These are phyloP conservation scores for Chondrostereum purpureum DNA, from an alignment of 1,284 basidiomycete species.

Conservation along the genomic window DNA sequence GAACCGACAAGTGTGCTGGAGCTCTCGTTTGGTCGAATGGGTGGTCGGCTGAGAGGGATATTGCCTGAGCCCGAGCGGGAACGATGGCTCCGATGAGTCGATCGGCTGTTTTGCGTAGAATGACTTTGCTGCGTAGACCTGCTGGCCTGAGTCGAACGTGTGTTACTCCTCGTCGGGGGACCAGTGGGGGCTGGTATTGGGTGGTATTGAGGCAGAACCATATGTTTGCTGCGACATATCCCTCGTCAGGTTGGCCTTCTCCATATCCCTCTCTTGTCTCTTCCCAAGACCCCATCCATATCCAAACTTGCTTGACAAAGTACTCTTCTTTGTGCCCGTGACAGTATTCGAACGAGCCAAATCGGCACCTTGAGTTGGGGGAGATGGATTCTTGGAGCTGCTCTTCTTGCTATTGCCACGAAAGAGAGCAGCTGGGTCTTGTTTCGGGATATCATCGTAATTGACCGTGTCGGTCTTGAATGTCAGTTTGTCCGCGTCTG, in stretches of 20 bases:
- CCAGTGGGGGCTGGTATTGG: constrained; percentile 31
- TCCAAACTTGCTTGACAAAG: constrained; percentile 40
- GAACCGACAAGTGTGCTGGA: constrained; percentile 68
- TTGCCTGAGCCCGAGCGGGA: constrained; percentile 12
- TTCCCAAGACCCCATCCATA: constrained; percentile 67
- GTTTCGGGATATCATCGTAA: constrained; percentile 36
- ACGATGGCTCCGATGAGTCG: constrained; percentile 17
- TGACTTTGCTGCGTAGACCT: constrained; percentile 17
- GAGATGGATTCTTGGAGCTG: constrained; percentile 25
- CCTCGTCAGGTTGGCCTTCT: no score
- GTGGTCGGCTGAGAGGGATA: constrained; percentile 28
- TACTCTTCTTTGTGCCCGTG: constrained; percentile 37
- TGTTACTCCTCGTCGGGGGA: constrained; percentile 32
- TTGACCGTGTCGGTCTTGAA: constrained; percentile 54
- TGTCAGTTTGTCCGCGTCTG: constrained; percentile 35
- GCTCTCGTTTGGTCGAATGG: constrained; percentile 50
- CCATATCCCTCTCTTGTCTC: constrained; percentile 39
- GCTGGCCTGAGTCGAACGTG: constrained; percentile 22
- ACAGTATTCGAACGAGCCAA: constrained; percentile 49
- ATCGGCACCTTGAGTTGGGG: constrained; percentile 17
- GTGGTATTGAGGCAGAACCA: constrained; percentile 16
- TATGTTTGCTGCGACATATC: constrained; percentile 26
- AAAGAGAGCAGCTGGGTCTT: constrained; percentile 8
- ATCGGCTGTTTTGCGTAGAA: constrained; percentile 13
- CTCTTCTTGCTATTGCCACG: constrained; percentile 13